Evolutionary conservation across 2,329 filamentous ascomycete genomes (phyloP).

Genomic region (Diaporthe destruens): DNA sequence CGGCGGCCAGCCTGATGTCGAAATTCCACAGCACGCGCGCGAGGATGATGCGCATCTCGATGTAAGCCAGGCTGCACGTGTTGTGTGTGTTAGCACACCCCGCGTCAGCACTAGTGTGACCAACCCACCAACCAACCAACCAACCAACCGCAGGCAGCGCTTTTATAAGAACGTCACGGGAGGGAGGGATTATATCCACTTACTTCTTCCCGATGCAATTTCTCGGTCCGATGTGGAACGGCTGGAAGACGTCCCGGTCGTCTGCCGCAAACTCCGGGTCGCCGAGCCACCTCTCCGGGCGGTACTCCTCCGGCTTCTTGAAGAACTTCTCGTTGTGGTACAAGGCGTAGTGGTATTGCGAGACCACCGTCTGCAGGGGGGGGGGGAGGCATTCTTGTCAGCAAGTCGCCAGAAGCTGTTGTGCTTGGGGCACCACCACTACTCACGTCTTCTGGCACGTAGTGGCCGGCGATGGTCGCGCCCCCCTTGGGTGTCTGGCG

Average conservation of each 20-base stretch:
- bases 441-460: slow-evolving; percentile 39
- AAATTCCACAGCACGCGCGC: slow-evolving; percentile 52
- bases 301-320: slow-evolving; percentile 49
- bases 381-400: neutral
- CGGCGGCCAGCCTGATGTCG: slow-evolving; percentile 48
- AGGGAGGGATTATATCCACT: slow-evolving; percentile 28
- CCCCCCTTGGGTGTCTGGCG: slow-evolving; percentile 38
- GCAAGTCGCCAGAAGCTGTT: neutral
- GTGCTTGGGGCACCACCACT: neutral
- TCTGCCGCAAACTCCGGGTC: slow-evolving; percentile 39
- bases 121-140: too few relatives aligned
- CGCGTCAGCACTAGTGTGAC: slow-evolving; percentile 33
- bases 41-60: slow-evolving; percentile 53
- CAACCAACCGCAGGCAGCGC: neutral
- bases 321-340: slow-evolving; percentile 51
- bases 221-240: slow-evolving; percentile 50
- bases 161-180: too few relatives aligned
- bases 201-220: slow-evolving; percentile 52
- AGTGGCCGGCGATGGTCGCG: slow-evolving; percentile 34
- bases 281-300: slow-evolving; percentile 52
- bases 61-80: slow-evolving; percentile 49
- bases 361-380: slow-evolving; percentile 47
- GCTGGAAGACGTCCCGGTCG: slow-evolving; percentile 44
- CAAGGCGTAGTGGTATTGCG: slow-evolving; percentile 49
- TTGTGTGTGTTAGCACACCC: neutral